Evolutionary conservation across 2,329 filamentous ascomycete genomes (phyloP), one percentile per base, ranked within the genome.

Genomic region (Colletotrichum tropicicola): DNA sequence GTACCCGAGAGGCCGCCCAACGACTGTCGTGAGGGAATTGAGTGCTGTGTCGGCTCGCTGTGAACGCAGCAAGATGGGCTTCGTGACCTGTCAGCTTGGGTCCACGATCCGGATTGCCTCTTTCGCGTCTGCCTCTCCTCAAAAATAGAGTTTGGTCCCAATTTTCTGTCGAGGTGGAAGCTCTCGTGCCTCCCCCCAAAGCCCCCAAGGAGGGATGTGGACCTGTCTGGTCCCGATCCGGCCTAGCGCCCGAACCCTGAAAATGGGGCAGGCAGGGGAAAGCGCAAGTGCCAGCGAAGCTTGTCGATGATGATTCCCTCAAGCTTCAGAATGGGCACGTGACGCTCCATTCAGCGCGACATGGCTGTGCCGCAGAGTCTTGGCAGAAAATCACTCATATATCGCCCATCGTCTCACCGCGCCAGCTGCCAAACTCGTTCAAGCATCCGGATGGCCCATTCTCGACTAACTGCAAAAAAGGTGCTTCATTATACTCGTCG

Each of bases 121-220:
- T 49, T 47, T n/a, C 54, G 35, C 37, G 30, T 23, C n/a, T 30
- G 41, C 19, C 32, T 51, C 45, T 49, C 44, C 23, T 58, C 55
- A 30, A 41, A 58, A 58, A 58, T 51, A 51, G 55, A 58, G 55
- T 58, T 57, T 57, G 30, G 30, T 47, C 41, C 53, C 53, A 9
- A 28, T 37, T 57, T 57, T 57, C 21, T 28, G n/a, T 45, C 13
- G 12, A 25, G 37, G 30, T 25, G 13, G 39, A 45, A 37, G 53
- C 53, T 47, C 43, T 47, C 19, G 27, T 51, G 39, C 52, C 39
- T 17, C 19, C 12, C 17, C 13, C 28, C 17, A 44, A 17, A n/a
- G n/a, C 30, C 28, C 15, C 30, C 25, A 30, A 28, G 27, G 27
- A 30, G 13, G 25, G 32, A 17, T 43, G 21, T 39, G 43, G 41